These are phyloP conservation scores for Inga laurina DNA, from an alignment of 306 rosid species.

Conservation along the genomic window DNA sequence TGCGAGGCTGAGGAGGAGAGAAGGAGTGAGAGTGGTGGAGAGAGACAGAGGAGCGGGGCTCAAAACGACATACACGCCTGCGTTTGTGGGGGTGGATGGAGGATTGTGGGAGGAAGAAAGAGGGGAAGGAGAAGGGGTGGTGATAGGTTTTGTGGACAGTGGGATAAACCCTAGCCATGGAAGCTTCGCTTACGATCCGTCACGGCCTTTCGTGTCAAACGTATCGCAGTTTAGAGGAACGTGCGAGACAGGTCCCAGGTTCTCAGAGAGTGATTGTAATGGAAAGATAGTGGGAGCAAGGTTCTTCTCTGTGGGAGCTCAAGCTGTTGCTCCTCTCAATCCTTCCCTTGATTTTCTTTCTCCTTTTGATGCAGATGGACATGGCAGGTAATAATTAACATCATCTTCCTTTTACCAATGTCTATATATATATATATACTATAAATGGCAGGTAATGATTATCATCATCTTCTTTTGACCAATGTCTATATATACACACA, in stretches of 20 bases:
- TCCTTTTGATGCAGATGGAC: conserved; percentile 83
- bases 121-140: conserved; percentile 55
- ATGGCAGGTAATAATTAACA: conserved; percentile 62
- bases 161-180: conserved; percentile 80
- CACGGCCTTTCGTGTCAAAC: conserved; percentile 45
- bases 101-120: conserved; percentile 47
- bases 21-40: conserved; percentile 31
- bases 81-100: conserved; percentile 21
- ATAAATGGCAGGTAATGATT: too few species aligned
- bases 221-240: conserved; percentile 48
- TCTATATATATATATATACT: too few species aligned
- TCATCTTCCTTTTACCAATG: background rate
- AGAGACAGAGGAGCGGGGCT: conserved; percentile 11
- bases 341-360: conserved; percentile 80
- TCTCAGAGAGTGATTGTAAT: conserved; percentile 60
- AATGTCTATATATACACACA: too few species aligned
- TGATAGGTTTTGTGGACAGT: conserved; percentile 72
- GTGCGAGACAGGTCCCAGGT: conserved; percentile 67
- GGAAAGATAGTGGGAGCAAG: conserved; percentile 74
- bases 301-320: conserved; percentile 82
- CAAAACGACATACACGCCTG: conserved; percentile 10
- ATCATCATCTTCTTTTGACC: too few species aligned
- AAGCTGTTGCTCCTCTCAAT: conserved; percentile 56
- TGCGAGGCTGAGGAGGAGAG: background rate
- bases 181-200: conserved; percentile 60